Percentiles rank a stretch among this genome's conserved stretches.
phyloP scores from a whole-genome alignment of 345 rosid genomes.

The Arabidopsis thaliana region TAIR10.1 NC_003070.9:17174001-17174500 shows the following conservation, averaged over 20 bases:
- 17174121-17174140: background rate
- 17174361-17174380: slow-evolving; percentile 98
- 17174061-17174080: slow-evolving; percentile 97
- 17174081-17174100: slow-evolving; percentile 51
- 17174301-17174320: slow-evolving; percentile 4
- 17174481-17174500: background rate
- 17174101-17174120: slow-evolving; percentile 7
- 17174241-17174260: slow-evolving; percentile 88
- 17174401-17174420: slow-evolving; percentile 30
- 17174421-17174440: slow-evolving; percentile 3
- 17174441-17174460: background rate
- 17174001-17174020: slow-evolving; percentile 98
- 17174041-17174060: slow-evolving; percentile 96
- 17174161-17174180: slow-evolving; percentile 22
- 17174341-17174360: slow-evolving; percentile 64
- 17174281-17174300: slow-evolving; percentile 8
- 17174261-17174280: background rate
- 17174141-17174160: background rate
- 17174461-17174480: slow-evolving; percentile 4
- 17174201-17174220: slow-evolving; percentile 98
- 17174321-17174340: slow-evolving; percentile 11
- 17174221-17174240: slow-evolving; percentile 98
- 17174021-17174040: slow-evolving; percentile 99
- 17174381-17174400: slow-evolving; percentile 91
- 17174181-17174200: slow-evolving; percentile 87